Percentiles rank a stretch among this genome's conserved stretches.
phyloP scores from a whole-genome alignment of 1,139 yeast genomes.

The Yamadazyma sp. region DNA sequence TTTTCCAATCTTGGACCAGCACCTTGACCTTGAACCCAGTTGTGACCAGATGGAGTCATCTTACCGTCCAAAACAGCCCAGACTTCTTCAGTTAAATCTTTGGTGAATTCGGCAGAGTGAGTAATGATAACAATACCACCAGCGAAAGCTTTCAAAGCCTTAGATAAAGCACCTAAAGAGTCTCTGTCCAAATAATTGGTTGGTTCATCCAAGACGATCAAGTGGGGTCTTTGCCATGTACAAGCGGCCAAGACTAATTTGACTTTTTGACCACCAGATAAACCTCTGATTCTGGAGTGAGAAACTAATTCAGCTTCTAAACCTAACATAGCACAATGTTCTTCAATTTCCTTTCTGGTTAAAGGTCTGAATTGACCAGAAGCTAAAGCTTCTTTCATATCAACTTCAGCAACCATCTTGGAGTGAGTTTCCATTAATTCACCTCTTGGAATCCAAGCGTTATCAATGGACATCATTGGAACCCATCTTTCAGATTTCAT shows the following conservation, averaged over 20 bases:
- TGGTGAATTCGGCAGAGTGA: slow-evolving; percentile 99
- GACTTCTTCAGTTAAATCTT: slow-evolving; percentile 97
- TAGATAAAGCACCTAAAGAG: slow-evolving; percentile 98
- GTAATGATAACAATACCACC: slow-evolving; percentile 99
- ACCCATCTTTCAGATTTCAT: slow-evolving; percentile 99
- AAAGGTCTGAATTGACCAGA: slow-evolving; percentile 99
- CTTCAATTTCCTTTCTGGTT: slow-evolving; percentile 99
- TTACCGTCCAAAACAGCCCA: slow-evolving; percentile 98
- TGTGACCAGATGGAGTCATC: slow-evolving; percentile 99
- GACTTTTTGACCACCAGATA: slow-evolving; percentile 99
- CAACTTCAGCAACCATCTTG: slow-evolving; percentile 99
- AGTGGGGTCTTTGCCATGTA: slow-evolving; percentile 99
- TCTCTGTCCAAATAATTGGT: slow-evolving; percentile 99
- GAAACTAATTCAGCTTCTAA: slow-evolving; percentile 98
- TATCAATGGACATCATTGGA: slow-evolving; percentile 99
- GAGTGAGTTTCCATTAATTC: slow-evolving; percentile 98
- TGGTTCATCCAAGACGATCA: slow-evolving; percentile 98
- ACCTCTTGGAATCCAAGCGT: slow-evolving; percentile 99
- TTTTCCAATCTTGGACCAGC: slow-evolving; percentile 96
- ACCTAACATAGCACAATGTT: slow-evolving; percentile 98
- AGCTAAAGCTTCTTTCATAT: slow-evolving; percentile 99
- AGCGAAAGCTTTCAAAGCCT: slow-evolving; percentile 97
- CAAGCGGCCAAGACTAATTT: slow-evolving; percentile 99
- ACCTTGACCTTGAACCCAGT: slow-evolving; percentile 99
- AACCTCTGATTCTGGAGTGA: slow-evolving; percentile 99